Evolutionary conservation across 73 alveolate species (phyloP).

Genomic region (Symbiodinium natans): DNA sequence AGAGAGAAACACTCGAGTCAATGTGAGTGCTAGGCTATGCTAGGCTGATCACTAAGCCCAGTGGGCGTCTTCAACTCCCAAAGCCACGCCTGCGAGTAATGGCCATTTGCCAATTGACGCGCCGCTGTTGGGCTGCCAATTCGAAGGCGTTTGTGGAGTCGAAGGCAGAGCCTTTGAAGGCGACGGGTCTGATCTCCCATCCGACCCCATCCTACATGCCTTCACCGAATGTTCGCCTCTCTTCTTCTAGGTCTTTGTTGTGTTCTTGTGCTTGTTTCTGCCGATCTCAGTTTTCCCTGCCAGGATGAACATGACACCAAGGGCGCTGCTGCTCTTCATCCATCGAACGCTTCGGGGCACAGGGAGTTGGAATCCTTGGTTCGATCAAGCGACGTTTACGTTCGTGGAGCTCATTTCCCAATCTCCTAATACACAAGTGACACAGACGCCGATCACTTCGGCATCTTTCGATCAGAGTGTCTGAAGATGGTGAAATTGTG

Average conservation of each 20-base stretch:
- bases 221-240: not conserved
- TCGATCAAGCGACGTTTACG: not conserved
- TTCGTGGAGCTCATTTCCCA: not conserved
- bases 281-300: not conserved
- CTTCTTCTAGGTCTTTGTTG: not conserved
- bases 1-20: not conserved
- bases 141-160: slow-evolving; percentile 79
- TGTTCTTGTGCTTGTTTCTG: not conserved
- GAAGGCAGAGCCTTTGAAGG: slow-evolving; percentile 54
- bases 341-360: slow-evolving; percentile 82
- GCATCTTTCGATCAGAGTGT: not conserved
- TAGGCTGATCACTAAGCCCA: too few relatives aligned
- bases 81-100: slow-evolving; percentile 42
- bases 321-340: slow-evolving; percentile 77
- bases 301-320: not conserved
- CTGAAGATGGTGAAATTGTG: not conserved
- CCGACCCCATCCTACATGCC: not conserved
- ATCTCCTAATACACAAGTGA: not conserved
- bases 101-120: slow-evolving; percentile 36
- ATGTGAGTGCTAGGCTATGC: not conserved
- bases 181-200: too few relatives aligned
- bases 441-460: not conserved
- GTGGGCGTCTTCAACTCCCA: not conserved
- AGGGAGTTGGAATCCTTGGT: slow-evolving; percentile 80
- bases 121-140: slow-evolving; percentile 75